Percentiles rank a stretch among this genome's conserved stretches.
Evolutionary conservation across 2,329 filamentous ascomycete species (phyloP).

Genomic region (Aspergillus transmontanensis): DNA sequence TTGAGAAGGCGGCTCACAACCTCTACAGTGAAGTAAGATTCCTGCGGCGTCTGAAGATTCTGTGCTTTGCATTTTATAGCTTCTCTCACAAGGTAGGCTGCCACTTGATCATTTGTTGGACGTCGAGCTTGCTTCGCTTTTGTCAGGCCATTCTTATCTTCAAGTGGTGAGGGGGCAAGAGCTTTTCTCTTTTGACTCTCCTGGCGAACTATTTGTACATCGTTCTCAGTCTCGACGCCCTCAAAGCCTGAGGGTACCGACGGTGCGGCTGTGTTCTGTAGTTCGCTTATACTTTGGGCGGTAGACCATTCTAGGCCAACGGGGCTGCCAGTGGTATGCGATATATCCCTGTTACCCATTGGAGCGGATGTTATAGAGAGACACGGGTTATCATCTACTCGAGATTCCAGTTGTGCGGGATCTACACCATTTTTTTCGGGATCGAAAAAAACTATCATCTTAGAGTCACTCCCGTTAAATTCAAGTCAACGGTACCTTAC

Average conservation of each 20-base stretch:
- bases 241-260: too few relatives aligned
- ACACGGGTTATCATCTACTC: neutral
- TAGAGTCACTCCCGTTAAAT: too few relatives aligned
- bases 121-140: neutral
- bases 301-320: too few relatives aligned
- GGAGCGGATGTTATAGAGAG: neutral
- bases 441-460: neutral
- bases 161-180: too few relatives aligned
- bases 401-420: neutral
- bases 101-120: neutral
- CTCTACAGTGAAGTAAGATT: neutral
- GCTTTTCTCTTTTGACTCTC: too few relatives aligned
- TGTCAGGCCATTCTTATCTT: too few relatives aligned
- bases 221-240: too few relatives aligned
- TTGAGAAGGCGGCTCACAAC: neutral
- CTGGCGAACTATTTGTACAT: too few relatives aligned
- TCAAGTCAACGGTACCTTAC: neutral
- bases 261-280: too few relatives aligned
- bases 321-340: too few relatives aligned
- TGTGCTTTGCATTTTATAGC: neutral
- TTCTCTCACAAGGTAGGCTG: neutral
- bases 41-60: neutral
- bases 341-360: neutral
- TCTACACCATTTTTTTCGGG: neutral
- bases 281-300: too few relatives aligned